phyloP scores from a whole-genome alignment of 2,329 filamentous ascomycete genomes.

The Sporothrix curviconia region DNA sequence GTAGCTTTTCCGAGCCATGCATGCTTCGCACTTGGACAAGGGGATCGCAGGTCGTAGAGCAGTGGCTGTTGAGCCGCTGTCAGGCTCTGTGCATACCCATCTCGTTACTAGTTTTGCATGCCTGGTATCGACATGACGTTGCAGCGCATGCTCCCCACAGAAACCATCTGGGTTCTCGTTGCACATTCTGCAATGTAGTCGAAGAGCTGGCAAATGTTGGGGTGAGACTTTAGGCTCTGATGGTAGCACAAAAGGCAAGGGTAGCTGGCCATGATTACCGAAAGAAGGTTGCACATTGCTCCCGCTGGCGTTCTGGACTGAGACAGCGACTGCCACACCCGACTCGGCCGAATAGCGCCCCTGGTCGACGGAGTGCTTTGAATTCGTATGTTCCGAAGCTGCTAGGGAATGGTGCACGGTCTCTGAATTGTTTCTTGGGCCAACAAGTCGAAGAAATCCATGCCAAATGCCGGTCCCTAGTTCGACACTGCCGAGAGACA shows the following conservation, averaged over 20 bases:
- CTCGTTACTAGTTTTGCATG: slow-evolving; percentile 55
- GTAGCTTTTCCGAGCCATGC: slow-evolving; percentile 69
- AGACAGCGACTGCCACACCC: too few relatives aligned
- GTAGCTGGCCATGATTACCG: too few relatives aligned
- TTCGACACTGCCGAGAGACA: slow-evolving; percentile 41
- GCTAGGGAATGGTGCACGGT: too few relatives aligned
- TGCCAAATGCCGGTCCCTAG: slow-evolving; percentile 33
- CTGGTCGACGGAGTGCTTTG: too few relatives aligned
- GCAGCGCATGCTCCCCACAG: slow-evolving; percentile 76
- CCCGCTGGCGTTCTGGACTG: too few relatives aligned
- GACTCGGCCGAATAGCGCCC: too few relatives aligned
- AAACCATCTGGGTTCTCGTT: slow-evolving; percentile 71
- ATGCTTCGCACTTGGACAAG: slow-evolving; percentile 71
- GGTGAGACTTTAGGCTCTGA: too few relatives aligned
- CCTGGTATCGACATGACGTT: slow-evolving; percentile 58
- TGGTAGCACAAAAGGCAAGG: too few relatives aligned
- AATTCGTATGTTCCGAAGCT: too few relatives aligned
- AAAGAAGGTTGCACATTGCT: too few relatives aligned
- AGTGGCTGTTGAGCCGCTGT: slow-evolving; percentile 27
- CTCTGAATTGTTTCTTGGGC: not conserved
- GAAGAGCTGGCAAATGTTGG: too few relatives aligned
- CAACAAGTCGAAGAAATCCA: slow-evolving; percentile 34
- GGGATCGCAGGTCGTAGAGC: slow-evolving; percentile 45
- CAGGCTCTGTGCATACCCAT: slow-evolving; percentile 53
- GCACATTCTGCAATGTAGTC: slow-evolving; percentile 67